These are phyloP conservation scores for Naganishia friedmannii DNA, from an alignment of 768 basidiomycete genomes.

Conservation along the genomic window DNA sequence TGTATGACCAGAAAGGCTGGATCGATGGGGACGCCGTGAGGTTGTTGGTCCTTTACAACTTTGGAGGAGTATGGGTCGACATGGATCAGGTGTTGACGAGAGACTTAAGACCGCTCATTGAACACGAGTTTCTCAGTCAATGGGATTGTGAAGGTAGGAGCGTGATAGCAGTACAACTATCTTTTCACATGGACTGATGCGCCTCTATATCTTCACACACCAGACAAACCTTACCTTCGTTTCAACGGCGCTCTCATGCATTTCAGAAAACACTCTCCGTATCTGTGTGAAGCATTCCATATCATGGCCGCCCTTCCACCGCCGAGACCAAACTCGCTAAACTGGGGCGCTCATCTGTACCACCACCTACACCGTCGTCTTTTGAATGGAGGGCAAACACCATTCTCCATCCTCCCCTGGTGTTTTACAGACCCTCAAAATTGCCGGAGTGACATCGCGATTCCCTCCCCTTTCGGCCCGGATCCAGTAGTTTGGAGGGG, in stretches of 20 bases:
- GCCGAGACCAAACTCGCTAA: slow-evolving; percentile 74
- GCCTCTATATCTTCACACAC: not conserved
- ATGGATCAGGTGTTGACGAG: slow-evolving; percentile 93
- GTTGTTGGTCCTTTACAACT: slow-evolving; percentile 79
- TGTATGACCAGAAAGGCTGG: slow-evolving; percentile 80
- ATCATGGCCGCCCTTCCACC: slow-evolving; percentile 73
- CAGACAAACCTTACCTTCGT: slow-evolving; percentile 71
- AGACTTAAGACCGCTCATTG: slow-evolving; percentile 77
- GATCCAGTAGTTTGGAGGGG: slow-evolving; percentile 65
- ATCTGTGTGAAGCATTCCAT: slow-evolving; percentile 94
- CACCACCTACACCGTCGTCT: slow-evolving; percentile 85
- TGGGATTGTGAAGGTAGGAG: slow-evolving; percentile 93
- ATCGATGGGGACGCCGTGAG: slow-evolving; percentile 91
- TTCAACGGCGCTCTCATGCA: slow-evolving; percentile 94
- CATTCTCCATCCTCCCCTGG: slow-evolving; percentile 90
- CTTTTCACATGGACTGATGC: slow-evolving; percentile 2
- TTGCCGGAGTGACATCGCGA: slow-evolving; percentile 84
- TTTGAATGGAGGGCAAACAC: slow-evolving; percentile 66
- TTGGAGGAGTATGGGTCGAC: slow-evolving; percentile 93
- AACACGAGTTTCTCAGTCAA: slow-evolving; percentile 95
- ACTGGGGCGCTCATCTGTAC: slow-evolving; percentile 92
- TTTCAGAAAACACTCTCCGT: slow-evolving; percentile 85
- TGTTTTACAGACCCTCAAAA: slow-evolving; percentile 90
- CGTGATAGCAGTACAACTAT: slow-evolving; percentile 36
- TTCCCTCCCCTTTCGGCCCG: slow-evolving; percentile 79